Base-by-base conservation (phyloP, 2,329 filamentous ascomycete genomes). In the Pestalotiopsis sp. region DNA sequence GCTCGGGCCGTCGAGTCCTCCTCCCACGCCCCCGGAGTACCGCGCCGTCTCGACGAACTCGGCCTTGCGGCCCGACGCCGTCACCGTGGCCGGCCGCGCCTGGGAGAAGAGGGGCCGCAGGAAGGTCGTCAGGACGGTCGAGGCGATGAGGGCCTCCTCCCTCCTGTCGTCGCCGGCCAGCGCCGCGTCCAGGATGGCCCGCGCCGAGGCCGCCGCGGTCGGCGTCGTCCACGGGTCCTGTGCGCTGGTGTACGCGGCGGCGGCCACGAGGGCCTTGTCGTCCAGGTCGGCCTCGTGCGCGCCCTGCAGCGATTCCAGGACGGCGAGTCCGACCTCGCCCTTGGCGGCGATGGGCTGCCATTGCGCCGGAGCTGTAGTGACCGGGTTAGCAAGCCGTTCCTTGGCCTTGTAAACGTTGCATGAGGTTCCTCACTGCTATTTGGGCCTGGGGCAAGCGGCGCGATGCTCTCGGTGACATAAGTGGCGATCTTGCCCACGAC, bases 71-170 rank as follows among this genome's bases (percentile, higher is more conserved):
- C 90, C 89, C 4, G 86, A 82, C 1, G 85, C 79, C 3, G 90
- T 91, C 60, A 92, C 80, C 2, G 82, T 81, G 1, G 78, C 77
- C 4, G 88, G 85, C 23, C 84, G 86, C 17, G 87, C 83, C 68
- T 84, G 85, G 36, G 85, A 84, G 81, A 95, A 94, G 5, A 93
- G 81, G 36, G 90, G 90, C 49, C 90, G 90, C 64, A 95, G 84
- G 74, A 90, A 90, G 73, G 82, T 80, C 70, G 86, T 83, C 3
- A 95, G 85, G 68, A 94, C 82, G 52, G 84, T 80, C n/a, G 84
- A 82, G 20, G 85, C 81, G 72, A 90, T 81, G 72, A 89, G 86
- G 3, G 41, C 58, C 1, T 52, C 66, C 57, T 70, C 58, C 62
- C 27, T 41, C 52, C 58, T 27, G 23, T 56, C 45, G 11, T 23